phyloP scores from a whole-genome alignment of 208 protist genomes.

The Leishmania lainsoni region DNA sequence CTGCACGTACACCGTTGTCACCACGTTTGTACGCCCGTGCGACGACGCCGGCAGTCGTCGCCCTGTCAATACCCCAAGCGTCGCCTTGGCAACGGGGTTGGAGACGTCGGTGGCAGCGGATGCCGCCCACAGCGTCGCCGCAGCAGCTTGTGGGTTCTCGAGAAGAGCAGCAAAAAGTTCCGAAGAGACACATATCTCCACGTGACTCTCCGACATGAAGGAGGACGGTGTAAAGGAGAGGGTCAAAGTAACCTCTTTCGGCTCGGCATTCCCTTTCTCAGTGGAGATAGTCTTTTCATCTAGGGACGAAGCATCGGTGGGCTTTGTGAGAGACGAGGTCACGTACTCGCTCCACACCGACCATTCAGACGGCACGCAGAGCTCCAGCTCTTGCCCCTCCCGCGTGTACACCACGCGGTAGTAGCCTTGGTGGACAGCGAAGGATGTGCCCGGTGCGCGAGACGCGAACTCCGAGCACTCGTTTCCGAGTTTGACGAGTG shows the following conservation, averaged over 20 bases:
- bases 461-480: neutral
- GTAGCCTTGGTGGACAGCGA: constrained; percentile 20
- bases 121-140: constrained; percentile 18
- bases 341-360: constrained; percentile 8
- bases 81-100: constrained; percentile 12
- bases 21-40: constrained; percentile 14
- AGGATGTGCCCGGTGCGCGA: constrained; percentile 15
- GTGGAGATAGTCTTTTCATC: neutral
- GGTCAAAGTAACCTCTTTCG: constrained; percentile 6
- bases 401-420: constrained; percentile 28
- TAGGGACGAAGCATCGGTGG: neutral
- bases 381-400: constrained; percentile 26
- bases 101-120: neutral
- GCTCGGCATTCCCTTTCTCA: neutral
- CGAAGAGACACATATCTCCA: constrained; percentile 13
- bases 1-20: constrained; percentile 53
- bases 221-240: constrained; percentile 16
- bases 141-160: constrained; percentile 17
- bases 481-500: neutral
- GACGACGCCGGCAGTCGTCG: constrained; percentile 10
- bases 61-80: constrained; percentile 13
- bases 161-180: constrained; percentile 12
- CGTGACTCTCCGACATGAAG: constrained; percentile 1
- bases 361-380: constrained; percentile 25
- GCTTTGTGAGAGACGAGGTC: neutral